phyloP scores from a whole-genome alignment of 2,329 filamentous ascomycete genomes.

The Trichoderma oligosporum region DNA sequence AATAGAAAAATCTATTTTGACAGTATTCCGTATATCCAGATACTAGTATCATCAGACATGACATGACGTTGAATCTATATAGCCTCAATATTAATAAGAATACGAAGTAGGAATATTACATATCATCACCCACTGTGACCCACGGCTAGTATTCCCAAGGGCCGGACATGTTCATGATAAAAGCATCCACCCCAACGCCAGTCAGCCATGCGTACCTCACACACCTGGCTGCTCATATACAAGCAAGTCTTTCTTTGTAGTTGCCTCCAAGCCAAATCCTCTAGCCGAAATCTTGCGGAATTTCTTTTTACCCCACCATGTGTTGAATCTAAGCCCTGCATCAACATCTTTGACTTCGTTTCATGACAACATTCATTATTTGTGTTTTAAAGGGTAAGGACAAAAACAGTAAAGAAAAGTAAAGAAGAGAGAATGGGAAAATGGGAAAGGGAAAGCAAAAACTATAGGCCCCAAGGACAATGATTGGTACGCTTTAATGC shows the following conservation, averaged over 20 bases:
- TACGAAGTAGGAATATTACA: slow-evolving; percentile 6
- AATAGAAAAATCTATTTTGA: no score
- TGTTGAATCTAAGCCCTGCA: slow-evolving; percentile 6
- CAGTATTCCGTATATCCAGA: background rate
- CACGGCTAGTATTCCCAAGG: background rate
- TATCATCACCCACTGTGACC: slow-evolving; percentile 7
- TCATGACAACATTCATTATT: slow-evolving; percentile 16
- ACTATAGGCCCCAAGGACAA: background rate
- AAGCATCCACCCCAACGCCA: slow-evolving; percentile 18
- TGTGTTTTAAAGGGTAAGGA: background rate
- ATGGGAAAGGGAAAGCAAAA: background rate
- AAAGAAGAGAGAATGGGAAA: slow-evolving; percentile 1
- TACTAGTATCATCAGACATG: background rate
- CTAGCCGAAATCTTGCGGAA: slow-evolving; percentile 6
- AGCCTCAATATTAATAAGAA: slow-evolving; percentile 9
- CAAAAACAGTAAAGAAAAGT: background rate
- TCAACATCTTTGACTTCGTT: slow-evolving; percentile 2
- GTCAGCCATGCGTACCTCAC: slow-evolving; percentile 4
- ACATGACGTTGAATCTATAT: slow-evolving; percentile 11
- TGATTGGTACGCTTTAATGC: slow-evolving; percentile 25
- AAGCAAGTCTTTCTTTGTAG: slow-evolving; percentile 6
- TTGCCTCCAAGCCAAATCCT: background rate
- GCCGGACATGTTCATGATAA: slow-evolving; percentile 4
- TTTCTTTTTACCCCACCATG: background rate
- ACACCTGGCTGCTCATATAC: slow-evolving; percentile 7